Evolutionary conservation across 2,329 filamentous ascomycete species (phyloP).

Genomic region (Macrophomina phaseolina): DNA sequence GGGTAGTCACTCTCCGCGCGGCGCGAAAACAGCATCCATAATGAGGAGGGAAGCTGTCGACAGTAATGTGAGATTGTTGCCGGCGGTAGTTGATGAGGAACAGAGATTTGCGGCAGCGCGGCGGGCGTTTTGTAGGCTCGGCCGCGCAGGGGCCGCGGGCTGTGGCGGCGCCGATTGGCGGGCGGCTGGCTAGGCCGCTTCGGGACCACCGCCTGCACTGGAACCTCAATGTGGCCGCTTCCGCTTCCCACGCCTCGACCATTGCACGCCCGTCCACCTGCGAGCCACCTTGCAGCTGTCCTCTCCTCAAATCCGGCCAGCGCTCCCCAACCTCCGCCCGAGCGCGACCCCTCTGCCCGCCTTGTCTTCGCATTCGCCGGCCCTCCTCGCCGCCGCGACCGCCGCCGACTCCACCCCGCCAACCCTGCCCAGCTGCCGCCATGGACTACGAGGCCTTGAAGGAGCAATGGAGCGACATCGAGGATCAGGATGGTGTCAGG

Average conservation of each 20-base stretch:
- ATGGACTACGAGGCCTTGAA: conserved; percentile 96
- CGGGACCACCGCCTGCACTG: conserved; percentile 25
- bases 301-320: not conserved
- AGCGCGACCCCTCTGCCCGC: not conserved
- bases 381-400: conserved; percentile 2
- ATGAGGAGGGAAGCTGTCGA: conserved; percentile 58
- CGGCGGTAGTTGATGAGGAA: conserved; percentile 55
- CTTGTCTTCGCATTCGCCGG: not conserved
- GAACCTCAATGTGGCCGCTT: conserved; percentile 42
- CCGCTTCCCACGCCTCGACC: conserved; percentile 26
- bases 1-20: conserved; percentile 70
- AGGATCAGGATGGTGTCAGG: conserved; percentile 94
- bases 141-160: not conserved
- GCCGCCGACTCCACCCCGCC: conserved; percentile 14
- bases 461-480: conserved; percentile 94
- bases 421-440: conserved; percentile 34
- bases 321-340: conserved; percentile 17
- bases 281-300: conserved; percentile 1
- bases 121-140: conserved; percentile 30
- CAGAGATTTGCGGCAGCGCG: conserved; percentile 43
- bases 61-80: conserved; percentile 64
- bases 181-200: conserved; percentile 36
- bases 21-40: conserved; percentile 70
- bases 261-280: conserved; percentile 23
- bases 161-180: conserved; percentile 14